These are phyloP conservation scores for Aureobasidium sp. DNA, from an alignment of 2,329 filamentous ascomycete genomes.

Conservation along the genomic window DNA sequence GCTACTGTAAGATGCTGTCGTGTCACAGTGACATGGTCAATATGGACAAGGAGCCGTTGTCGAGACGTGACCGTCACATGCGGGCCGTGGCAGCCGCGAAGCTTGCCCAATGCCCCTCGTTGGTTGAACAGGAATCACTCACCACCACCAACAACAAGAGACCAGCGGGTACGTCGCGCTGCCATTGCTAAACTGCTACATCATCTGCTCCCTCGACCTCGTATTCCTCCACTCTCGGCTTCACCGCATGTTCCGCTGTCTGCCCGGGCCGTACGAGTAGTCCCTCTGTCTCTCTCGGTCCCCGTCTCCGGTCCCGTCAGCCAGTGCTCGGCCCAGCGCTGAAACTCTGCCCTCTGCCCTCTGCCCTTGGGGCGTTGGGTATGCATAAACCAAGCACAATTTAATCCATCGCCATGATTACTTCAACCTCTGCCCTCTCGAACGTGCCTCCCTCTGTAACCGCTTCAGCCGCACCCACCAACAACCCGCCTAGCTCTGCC, in stretches of 20 bases:
- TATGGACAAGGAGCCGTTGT: not conserved
- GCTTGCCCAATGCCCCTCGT: not conserved
- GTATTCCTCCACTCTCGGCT: not conserved
- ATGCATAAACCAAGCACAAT: conserved; percentile 10
- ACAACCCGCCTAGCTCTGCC: conserved; percentile 6
- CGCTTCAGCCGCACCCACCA: conserved; percentile 14
- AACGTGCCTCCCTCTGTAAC: conserved; percentile 13
- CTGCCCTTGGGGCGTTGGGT: not conserved
- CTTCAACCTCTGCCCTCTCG: conserved; percentile 4
- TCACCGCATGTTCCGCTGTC: not conserved
- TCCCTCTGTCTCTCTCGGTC: not conserved
- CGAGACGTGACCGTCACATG: not conserved
- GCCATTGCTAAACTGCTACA: not conserved
- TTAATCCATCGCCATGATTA: conserved; percentile 4
- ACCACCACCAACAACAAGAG: not conserved
- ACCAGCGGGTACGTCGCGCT: not conserved
- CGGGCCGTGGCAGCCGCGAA: conserved; percentile 2
- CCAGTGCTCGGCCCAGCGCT: conserved; percentile 1
- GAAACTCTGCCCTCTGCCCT: not conserved
- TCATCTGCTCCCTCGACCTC: not conserved
- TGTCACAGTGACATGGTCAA: conserved; percentile 6
- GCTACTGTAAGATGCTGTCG: not conserved
- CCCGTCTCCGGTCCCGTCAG: not conserved
- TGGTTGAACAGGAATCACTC: not conserved
- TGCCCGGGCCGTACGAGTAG: not conserved